These are phyloP conservation scores for Pseudovirgaria hyperparasitica DNA, from an alignment of 2,329 filamentous ascomycete species.

Conservation along the genomic window DNA sequence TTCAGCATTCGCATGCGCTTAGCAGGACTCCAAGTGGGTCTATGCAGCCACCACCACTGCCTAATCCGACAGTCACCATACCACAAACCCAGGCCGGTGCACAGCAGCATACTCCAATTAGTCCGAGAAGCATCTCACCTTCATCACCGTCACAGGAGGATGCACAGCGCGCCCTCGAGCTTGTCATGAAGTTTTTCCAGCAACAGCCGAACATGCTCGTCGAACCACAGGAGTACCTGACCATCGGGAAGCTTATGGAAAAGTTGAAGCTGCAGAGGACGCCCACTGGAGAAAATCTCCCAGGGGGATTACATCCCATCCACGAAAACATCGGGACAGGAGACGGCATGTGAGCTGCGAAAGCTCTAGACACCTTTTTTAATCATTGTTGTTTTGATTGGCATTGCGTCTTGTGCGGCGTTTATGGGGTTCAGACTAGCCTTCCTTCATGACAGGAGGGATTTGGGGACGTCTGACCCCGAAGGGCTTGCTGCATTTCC, in stretches of 20 bases:
- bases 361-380: neutral
- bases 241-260: conserved; percentile 71
- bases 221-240: conserved; percentile 64
- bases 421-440: too few relatives aligned
- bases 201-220: conserved; percentile 55
- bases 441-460: too few relatives aligned
- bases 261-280: conserved; percentile 61
- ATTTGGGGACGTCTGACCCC: too few relatives aligned
- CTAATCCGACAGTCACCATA: conserved; percentile 21
- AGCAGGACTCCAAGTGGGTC: conserved; percentile 23
- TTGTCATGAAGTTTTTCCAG: conserved; percentile 71
- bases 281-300: conserved; percentile 16
- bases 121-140: conserved; percentile 30
- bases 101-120: conserved; percentile 9
- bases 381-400: neutral
- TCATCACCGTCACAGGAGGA: conserved; percentile 68
- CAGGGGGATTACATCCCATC: conserved; percentile 18
- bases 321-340: too few relatives aligned
- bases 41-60: conserved; percentile 35
- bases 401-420: too few relatives aligned
- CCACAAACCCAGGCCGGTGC: conserved; percentile 8
- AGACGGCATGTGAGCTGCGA: conserved; percentile 1
- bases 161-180: conserved; percentile 66
- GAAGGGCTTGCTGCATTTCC: too few relatives aligned
- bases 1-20: conserved; percentile 22